A percentile compares a stretch with the other conserved stretches of the same genome.
Conservation (phyloP, 2,329 filamentous ascomycete species). For the Aspergillus fumigatus region DNA sequence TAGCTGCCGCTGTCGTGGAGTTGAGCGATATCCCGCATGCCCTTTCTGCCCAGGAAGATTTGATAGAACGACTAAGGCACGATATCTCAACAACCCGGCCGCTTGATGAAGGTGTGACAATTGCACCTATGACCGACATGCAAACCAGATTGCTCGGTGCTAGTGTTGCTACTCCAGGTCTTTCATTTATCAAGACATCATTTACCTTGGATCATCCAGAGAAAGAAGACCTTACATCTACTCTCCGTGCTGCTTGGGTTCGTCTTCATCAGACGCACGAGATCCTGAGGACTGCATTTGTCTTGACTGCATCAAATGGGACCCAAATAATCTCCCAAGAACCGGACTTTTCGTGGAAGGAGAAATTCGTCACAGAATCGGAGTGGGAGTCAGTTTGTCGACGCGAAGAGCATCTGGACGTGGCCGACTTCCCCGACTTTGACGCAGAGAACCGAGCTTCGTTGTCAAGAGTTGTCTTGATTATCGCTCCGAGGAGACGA, state of each 20-base stretch:
- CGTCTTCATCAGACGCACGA: neutral
- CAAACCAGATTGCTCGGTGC: neutral
- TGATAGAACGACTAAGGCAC: neutral
- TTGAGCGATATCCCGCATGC: neutral
- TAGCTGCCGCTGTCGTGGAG: neutral
- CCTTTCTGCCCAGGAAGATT: neutral
- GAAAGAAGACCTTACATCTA: neutral
- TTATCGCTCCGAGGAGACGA: slow-evolving; percentile 3
- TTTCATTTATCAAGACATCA: neutral
- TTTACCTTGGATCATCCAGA: neutral
- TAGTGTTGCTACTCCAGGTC: neutral
- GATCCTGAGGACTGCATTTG: neutral
- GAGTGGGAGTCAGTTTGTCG: neutral
- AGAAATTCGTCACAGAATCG: neutral
- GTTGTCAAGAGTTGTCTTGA: neutral
- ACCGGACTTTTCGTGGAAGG: neutral
- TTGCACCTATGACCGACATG: neutral
- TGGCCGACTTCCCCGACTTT: neutral
- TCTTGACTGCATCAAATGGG: neutral
- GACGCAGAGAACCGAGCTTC: neutral
- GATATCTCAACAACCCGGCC: neutral
- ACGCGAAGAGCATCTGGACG: neutral
- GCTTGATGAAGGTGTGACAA: neutral
- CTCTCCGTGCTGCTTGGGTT: neutral
- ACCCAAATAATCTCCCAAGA: neutral